Evolutionary conservation across 495 filamentous ascomycete species (phyloP).

Genomic region (Tuber magnatum): DNA sequence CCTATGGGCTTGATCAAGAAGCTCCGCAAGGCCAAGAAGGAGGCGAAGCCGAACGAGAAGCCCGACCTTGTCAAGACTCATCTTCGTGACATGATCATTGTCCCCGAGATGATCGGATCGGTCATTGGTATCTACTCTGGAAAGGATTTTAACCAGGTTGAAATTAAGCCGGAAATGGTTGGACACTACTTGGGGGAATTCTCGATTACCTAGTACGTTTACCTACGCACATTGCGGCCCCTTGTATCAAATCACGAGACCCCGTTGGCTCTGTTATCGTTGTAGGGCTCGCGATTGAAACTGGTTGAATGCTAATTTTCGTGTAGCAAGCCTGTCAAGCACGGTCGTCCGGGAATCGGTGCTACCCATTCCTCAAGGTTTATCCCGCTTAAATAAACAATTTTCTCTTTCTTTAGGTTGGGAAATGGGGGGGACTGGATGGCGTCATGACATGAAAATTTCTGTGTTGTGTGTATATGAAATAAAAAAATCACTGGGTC

Average conservation of each 20-base stretch:
- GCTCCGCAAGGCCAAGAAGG: conserved; percentile 98
- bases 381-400: conserved; percentile 93
- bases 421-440: conserved; percentile 13
- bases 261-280: neutral
- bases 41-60: conserved; percentile 99
- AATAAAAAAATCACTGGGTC: conserved; percentile 33
- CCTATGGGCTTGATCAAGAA: conserved; percentile 99
- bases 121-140: conserved; percentile 99
- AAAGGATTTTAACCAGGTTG: conserved; percentile 99
- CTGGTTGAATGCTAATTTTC: conserved; percentile 28
- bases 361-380: conserved; percentile 99
- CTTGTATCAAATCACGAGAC: neutral
- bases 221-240: neutral
- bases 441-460: conserved; percentile 26
- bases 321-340: conserved; percentile 96
- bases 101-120: conserved; percentile 97
- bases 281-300: neutral
- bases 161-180: conserved; percentile 99
- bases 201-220: conserved; percentile 95
- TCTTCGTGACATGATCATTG: conserved; percentile 98
- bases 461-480: conserved; percentile 31
- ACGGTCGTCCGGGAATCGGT: conserved; percentile 99
- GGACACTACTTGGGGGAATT: conserved; percentile 99
- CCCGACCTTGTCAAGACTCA: conserved; percentile 97
- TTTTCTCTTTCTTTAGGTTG: conserved; percentile 24